Percentiles rank a stretch among this genome's conserved stretches.
Conservation (phyloP, 2,329 filamentous ascomycete species). For the Aspergillus latus region DNA sequence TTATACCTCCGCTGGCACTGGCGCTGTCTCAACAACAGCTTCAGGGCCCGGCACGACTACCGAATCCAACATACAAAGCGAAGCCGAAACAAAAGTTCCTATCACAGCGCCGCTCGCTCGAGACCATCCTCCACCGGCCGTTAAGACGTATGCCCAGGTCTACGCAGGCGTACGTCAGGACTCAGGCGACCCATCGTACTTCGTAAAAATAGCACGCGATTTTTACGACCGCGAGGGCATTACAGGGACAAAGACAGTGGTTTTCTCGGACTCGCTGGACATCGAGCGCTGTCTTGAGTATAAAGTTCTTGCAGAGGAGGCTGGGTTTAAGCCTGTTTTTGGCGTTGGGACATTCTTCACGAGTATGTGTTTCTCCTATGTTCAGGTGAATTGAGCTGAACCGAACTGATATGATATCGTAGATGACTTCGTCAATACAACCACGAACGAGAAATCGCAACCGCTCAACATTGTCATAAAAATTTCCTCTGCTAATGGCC, state of each 20-base stretch:
- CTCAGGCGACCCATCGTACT: constrained; percentile 79
- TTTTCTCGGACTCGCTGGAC: constrained; percentile 94
- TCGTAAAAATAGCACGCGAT: constrained; percentile 72
- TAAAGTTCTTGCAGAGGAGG: constrained; percentile 75
- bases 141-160: constrained; percentile 72
- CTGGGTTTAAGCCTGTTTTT: constrained; percentile 82
- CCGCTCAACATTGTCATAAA: constrained; percentile 99
- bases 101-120: constrained; percentile 45
- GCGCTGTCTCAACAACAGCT: constrained; percentile 38
- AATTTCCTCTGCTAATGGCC: constrained; percentile 77
- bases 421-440: constrained; percentile 78
- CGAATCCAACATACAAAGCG: constrained; percentile 38
- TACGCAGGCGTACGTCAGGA: constrained; percentile 87
- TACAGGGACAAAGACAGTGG: constrained; percentile 78
- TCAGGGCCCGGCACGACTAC: constrained; percentile 47
- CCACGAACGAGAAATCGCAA: constrained; percentile 75
- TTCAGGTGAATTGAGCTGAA: background rate
- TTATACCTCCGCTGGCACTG: constrained; percentile 43
- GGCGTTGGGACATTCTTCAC: constrained; percentile 95
- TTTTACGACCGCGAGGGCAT: constrained; percentile 80
- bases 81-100: constrained; percentile 43
- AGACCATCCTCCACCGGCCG: constrained; percentile 39
- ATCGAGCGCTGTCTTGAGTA: constrained; percentile 90
- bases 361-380: constrained; percentile 49
- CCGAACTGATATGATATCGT: background rate